Base-by-base conservation (phyloP, 257 asterid genomes). In the Gynochthodes officinalis region DNA sequence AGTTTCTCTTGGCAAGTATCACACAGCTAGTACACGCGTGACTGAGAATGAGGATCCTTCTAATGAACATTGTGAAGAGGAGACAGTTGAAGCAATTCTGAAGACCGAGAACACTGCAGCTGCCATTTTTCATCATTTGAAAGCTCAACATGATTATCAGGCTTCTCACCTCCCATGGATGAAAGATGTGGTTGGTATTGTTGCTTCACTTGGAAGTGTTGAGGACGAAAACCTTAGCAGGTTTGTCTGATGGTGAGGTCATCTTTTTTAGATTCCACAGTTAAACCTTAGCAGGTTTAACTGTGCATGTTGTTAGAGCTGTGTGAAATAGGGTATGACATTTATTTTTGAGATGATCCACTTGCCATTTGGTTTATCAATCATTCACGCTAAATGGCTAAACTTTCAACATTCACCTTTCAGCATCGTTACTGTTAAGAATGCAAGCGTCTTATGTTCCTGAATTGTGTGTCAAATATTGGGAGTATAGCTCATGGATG, bases 251-350 rank as follows among this genome's bases (percentile, higher is more conserved):
- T 74, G 69, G 58, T 32, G 19, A 50, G 33, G 68, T 68, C 28
- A 57, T 59, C n/a, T 77, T 61, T 67, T 69, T 74, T 27, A 21
- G 39, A 68, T 76, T 75, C 73, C 67, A 67, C 58, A 74, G 11
- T n/a, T n/a, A 65, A 85, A 80, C 76, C 87, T 93, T 58, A 91
- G 90, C 92, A 84, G 97, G 98, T 90, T 81, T 59, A 83, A 76
- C 75, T 83, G 69, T 46, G 65, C 37, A 63, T 52, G 19, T 10
- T 49, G 28, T 64, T 49, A 18, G 70, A 27, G 57, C 13, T 52
- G n/a, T 27, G 27, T 64, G n/a, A 27, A 18, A 52, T n/a, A 30
- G 43, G 44, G 61, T 55, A 49, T 43, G 35, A 33, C 37, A 19
- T 74, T 60, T 40, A 57, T 33, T 8, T 54, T 55, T 13, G 16